Evolutionary conservation across 257 asterid species (phyloP), one percentile per base, ranked within the genome.

Genomic region (Verbascum thapsus): DNA sequence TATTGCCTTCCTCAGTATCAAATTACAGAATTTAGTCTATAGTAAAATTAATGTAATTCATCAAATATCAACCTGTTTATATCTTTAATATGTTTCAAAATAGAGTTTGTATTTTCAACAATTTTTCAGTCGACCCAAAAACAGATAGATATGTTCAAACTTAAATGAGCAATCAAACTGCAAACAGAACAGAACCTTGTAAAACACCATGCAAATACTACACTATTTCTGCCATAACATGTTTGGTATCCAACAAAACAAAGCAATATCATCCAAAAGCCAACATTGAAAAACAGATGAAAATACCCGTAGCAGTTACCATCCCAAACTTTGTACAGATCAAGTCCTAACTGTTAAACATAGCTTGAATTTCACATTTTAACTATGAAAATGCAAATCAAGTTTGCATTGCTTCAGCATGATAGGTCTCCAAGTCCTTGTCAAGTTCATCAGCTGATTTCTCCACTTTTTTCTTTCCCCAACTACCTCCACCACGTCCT

Each of bases 401-500:
- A 60, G 75, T 48, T 56, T 85, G 84, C 95, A 87, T 88, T 1
- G 92, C 85, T 8, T 85, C 95, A 0, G 94, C 80, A 13, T 92
- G 99, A 63, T 92, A 87, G 62, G 54, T 83, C 17, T 92, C 96
- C 39, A 92, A 78, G 73, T 92, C 99, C 75, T 85, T 92, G 85
- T 92, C 97, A 20, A 89, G 96, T 10, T 92, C 85, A 64, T 85
- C 97, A 20, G 90, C 99, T 0, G 96, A 78, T 69, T 88, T 91
- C 45, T 77, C 87, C 40, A 52, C 70, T 0, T 17, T 53, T 41
- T 73, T 86, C 83, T 80, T 84, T 19, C 61, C 68, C 74, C 84
- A 75, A n/a, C 62, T 76, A 8, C 58, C 56, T 0, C 83, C 87
- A 10, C 85, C 94, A 12, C 78, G 32, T 26, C 32, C 83, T 0